A percentile compares a stretch with the other conserved stretches of the same genome.
Evolutionary conservation across 1,284 basidiomycete genomes (phyloP).

Genomic region (Agroathelia rolfsii): DNA sequence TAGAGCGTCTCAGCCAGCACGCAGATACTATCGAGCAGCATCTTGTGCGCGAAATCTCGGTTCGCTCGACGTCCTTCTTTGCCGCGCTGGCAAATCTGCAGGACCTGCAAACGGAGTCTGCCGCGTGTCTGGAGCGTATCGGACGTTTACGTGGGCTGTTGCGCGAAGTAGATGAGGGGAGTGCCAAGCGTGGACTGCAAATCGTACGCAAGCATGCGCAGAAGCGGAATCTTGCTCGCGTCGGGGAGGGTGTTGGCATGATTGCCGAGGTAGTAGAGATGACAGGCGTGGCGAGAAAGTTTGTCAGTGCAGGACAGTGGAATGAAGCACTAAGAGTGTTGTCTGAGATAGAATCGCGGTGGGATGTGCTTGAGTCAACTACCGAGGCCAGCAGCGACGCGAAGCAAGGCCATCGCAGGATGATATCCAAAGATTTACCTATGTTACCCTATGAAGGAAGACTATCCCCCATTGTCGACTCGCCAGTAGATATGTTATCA

Average conservation of each 20-base stretch:
- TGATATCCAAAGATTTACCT: constrained; percentile 3
- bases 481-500: constrained; percentile 6
- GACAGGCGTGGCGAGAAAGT: constrained; percentile 53
- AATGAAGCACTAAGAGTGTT: constrained; percentile 71
- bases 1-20: constrained; percentile 90
- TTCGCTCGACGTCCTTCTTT: constrained; percentile 91
- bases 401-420: not conserved
- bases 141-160: constrained; percentile 64
- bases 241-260: constrained; percentile 55
- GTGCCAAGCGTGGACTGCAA: constrained; percentile 69
- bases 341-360: constrained; percentile 64
- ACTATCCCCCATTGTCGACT: constrained; percentile 25
- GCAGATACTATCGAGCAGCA: constrained; percentile 94
- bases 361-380: constrained; percentile 29
- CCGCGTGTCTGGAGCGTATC: constrained; percentile 74
- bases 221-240: constrained; percentile 47
- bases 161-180: constrained; percentile 66
- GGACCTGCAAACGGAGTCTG: constrained; percentile 83
- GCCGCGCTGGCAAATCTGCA: constrained; percentile 92
- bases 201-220: constrained; percentile 61
- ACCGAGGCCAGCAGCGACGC: constrained; percentile 8
- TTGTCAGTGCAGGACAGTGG: constrained; percentile 81
- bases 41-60: constrained; percentile 86
- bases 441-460: constrained; percentile 4
- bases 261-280: constrained; percentile 71